phyloP scores from a whole-genome alignment of 164 flowering plant species.

The Magnolia sinica region DNA sequence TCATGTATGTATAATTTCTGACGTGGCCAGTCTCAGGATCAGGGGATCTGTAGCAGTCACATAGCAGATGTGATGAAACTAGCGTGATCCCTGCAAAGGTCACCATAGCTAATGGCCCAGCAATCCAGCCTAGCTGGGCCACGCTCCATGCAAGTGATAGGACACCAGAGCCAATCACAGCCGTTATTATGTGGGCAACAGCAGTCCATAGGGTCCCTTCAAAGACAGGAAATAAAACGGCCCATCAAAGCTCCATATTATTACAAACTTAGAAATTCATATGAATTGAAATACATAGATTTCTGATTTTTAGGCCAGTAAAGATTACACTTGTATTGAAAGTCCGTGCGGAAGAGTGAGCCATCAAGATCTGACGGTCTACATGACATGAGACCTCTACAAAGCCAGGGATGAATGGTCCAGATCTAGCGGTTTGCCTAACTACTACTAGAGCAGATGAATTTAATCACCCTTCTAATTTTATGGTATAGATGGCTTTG shows the following conservation, averaged over 20 bases:
- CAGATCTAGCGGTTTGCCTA: no score
- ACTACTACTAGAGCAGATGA: no score
- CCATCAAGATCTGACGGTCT: no score
- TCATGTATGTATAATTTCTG: slow-evolving; percentile 43
- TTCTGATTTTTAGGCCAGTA: not conserved
- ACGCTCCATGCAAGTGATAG: slow-evolving; percentile 49
- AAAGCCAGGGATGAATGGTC: no score
- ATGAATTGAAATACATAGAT: not conserved
- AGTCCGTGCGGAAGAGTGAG: no score
- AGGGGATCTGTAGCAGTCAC: slow-evolving; percentile 38
- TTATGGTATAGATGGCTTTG: no score
- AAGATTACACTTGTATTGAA: not conserved
- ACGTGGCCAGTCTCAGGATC: slow-evolving; percentile 32
- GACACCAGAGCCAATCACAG: slow-evolving; percentile 53
- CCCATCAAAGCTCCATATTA: not conserved
- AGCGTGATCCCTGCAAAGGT: slow-evolving; percentile 35
- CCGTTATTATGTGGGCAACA: slow-evolving; percentile 47
- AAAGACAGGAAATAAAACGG: not conserved
- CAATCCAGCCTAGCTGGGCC: slow-evolving; percentile 54
- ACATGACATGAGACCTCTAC: no score
- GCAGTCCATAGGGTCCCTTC: slow-evolving; percentile 37
- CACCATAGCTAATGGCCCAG: slow-evolving; percentile 35
- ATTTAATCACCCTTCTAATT: no score
- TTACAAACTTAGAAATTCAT: not conserved
- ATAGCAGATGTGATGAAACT: slow-evolving; percentile 24